Evolutionary conservation across 176 grass and related monocot species (phyloP).

Genomic region (Typha latifolia): DNA sequence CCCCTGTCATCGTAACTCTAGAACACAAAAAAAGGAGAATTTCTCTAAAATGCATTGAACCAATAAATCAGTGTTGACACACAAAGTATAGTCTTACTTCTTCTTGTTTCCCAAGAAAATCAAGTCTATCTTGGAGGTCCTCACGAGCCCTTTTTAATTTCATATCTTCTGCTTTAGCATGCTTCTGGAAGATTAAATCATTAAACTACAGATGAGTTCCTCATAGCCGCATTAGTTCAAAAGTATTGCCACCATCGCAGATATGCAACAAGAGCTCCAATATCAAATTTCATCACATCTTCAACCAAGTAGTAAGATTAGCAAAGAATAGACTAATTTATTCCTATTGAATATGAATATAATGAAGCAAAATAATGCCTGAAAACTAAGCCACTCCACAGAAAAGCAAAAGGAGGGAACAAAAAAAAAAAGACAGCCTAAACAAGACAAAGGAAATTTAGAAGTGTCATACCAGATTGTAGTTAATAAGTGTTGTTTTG

Average conservation of each 20-base stretch:
- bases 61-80: not conserved
- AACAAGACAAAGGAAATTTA: too few relatives aligned
- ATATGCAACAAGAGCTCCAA: too few relatives aligned
- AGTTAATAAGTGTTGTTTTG: too few relatives aligned
- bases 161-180: constrained; percentile 56
- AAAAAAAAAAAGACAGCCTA: too few relatives aligned
- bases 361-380: too few relatives aligned
- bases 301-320: too few relatives aligned
- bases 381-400: too few relatives aligned
- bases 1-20: constrained; percentile 90
- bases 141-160: constrained; percentile 59
- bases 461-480: too few relatives aligned
- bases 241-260: not conserved
- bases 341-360: too few relatives aligned
- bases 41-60: not conserved
- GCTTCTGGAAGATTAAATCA: constrained; percentile 46
- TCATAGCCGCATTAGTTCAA: not conserved
- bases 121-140: constrained; percentile 79
- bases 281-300: too few relatives aligned
- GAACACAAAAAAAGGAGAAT: constrained; percentile 25
- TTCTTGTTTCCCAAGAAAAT: constrained; percentile 76
- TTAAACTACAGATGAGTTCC: not conserved
- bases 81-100: constrained; percentile 53
- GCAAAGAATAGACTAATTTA: too few relatives aligned
- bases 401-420: too few relatives aligned